A percentile compares a stretch with the other conserved stretches of the same genome.
Evolutionary conservation across 2,329 filamentous ascomycete species (phyloP).

Genomic region (Paraphaeosphaeria minitans): DNA sequence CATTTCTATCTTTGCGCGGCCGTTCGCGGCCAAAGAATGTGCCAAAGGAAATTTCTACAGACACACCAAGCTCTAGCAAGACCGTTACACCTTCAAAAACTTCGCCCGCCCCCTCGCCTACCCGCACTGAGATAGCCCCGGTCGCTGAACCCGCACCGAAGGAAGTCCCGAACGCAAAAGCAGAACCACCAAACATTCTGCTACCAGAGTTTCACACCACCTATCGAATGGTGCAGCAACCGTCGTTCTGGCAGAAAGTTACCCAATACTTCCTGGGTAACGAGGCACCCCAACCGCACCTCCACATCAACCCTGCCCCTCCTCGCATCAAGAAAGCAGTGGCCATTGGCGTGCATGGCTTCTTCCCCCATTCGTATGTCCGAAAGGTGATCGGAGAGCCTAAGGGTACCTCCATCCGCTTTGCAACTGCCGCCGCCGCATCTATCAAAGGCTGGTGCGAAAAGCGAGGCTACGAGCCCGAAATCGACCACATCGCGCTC

Average conservation of each 20-base stretch:
- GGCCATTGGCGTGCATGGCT: slow-evolving; percentile 91
- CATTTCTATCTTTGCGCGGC: slow-evolving; percentile 40
- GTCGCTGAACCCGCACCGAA: slow-evolving; percentile 35
- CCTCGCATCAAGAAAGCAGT: slow-evolving; percentile 82
- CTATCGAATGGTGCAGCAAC: slow-evolving; percentile 58
- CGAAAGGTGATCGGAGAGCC: slow-evolving; percentile 93
- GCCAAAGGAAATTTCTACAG: slow-evolving; percentile 23
- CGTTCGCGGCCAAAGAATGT: slow-evolving; percentile 32
- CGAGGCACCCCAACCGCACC: slow-evolving; percentile 65
- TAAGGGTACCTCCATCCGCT: slow-evolving; percentile 92
- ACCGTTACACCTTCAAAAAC: slow-evolving; percentile 35
- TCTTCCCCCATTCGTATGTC: slow-evolving; percentile 85
- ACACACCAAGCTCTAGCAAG: slow-evolving; percentile 46
- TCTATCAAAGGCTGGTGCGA: slow-evolving; percentile 85
- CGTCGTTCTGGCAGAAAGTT: slow-evolving; percentile 53
- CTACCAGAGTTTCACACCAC: slow-evolving; percentile 72
- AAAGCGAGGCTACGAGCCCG: slow-evolving; percentile 68
- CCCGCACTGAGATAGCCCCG: slow-evolving; percentile 31
- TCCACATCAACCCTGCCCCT: slow-evolving; percentile 70
- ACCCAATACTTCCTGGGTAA: slow-evolving; percentile 49
- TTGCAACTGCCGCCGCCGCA: slow-evolving; percentile 83
- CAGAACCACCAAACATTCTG: slow-evolving; percentile 64
- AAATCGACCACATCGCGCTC: slow-evolving; percentile 91
- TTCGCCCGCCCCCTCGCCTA: slow-evolving; percentile 33
- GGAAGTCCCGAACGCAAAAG: slow-evolving; percentile 27